Evolutionary conservation across 1,139 yeast species (phyloP), one percentile per base, ranked within the genome.

Genomic region (Saccharomyces uvarum): DNA sequence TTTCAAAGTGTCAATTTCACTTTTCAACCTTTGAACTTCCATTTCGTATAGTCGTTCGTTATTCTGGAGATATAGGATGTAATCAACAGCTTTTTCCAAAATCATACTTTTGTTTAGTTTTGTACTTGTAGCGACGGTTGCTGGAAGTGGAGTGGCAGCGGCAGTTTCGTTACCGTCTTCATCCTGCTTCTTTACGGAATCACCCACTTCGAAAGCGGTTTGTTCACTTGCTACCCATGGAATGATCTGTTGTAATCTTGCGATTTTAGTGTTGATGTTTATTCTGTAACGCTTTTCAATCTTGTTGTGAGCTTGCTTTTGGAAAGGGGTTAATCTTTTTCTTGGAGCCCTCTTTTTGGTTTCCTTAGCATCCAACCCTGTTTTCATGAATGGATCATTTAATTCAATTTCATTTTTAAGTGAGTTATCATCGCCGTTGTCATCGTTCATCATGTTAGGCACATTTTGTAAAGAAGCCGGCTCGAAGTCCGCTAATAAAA

Each of bases 231-330:
- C 77, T 56, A 82, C 79, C 77, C 83, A 79, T 13, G 88, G 88
- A 32, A 83, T 82, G 26, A 83, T 73, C 59, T 78, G 77, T 63
- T 82, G 86, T 54, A 83, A 70, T 14, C 81, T 82, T 24, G 85
- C 85, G 57, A 84, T 83, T 69, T 84, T 84, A 29, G 86, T 81
- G 67, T 84, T 84, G 65, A 84, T 83, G 66, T 83, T 84, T 57
- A 84, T 83, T 68, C 88, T 75, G 70, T 84, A 84, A 62, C 82
- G 80, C 65, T 83, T 82, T 65, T 81, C 89, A 59, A 84, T 83
- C 65, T 81, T 80, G 68, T 83, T 83, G 65, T 85, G 90, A 0
- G 88, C 88, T 63, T 82, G 82, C 61, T 84, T 83, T 70, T 84
- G 89, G 58, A 78, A 76, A 5, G 77, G 75, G 2, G 86, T 81